A percentile compares a stretch with the other conserved stretches of the same genome.
phyloP scores from a whole-genome alignment of 768 basidiomycete genomes.

The Suillus sp. region DNA sequence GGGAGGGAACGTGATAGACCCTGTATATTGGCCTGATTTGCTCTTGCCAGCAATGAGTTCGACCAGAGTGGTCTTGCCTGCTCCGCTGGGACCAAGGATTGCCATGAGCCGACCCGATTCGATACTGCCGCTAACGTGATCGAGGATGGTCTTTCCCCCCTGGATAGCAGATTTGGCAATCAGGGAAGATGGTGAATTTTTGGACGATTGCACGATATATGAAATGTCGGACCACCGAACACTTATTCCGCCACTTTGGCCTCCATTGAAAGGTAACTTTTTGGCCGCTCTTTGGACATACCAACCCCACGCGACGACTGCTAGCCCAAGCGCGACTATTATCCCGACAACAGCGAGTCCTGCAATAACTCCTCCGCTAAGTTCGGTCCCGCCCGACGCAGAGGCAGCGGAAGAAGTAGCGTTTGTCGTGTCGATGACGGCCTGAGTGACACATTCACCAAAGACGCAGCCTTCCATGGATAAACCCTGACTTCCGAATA shows the following conservation, averaged over 20 bases:
- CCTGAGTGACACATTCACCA: constrained; percentile 88
- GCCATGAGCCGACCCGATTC: constrained; percentile 84
- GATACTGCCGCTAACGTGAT: constrained; percentile 70
- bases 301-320: constrained; percentile 64
- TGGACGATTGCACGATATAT: constrained; percentile 54
- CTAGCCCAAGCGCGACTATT: constrained; percentile 57
- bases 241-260: constrained; percentile 53
- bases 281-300: constrained; percentile 64
- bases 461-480: constrained; percentile 71
- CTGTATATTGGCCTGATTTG: constrained; percentile 72
- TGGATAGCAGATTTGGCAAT: not conserved
- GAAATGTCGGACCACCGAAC: constrained; percentile 70
- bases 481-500: constrained; percentile 82
- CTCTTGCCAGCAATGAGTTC: constrained; percentile 86
- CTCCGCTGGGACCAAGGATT: constrained; percentile 92
- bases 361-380: constrained; percentile 85
- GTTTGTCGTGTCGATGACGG: constrained; percentile 63
- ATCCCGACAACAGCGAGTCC: constrained; percentile 84
- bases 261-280: constrained; percentile 40
- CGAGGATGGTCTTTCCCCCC: constrained; percentile 62
- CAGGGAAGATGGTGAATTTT: not conserved
- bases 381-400: constrained; percentile 40
- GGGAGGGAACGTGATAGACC: constrained; percentile 60
- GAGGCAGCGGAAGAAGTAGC: constrained; percentile 36
- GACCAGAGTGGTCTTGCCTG: constrained; percentile 89